phyloP scores from a whole-genome alignment of 495 filamentous ascomycete genomes.

The Neurospora sp. region DNA sequence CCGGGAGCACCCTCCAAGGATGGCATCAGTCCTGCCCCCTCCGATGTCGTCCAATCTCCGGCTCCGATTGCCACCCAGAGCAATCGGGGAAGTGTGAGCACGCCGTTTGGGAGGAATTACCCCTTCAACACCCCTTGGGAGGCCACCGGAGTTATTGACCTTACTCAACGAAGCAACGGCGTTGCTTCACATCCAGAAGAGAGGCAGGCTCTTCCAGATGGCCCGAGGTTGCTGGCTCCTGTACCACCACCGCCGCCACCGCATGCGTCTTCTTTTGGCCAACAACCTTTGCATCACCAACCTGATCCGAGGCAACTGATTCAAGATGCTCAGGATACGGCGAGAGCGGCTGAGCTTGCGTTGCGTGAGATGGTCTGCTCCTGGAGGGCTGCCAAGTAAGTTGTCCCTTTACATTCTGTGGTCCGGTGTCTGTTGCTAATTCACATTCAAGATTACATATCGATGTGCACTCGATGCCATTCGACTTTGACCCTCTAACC shows the following conservation, averaged over 20 bases:
- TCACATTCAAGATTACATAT: slow-evolving; percentile 18
- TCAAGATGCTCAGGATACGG: slow-evolving; percentile 57
- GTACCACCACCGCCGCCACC: background rate
- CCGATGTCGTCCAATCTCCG: slow-evolving; percentile 19
- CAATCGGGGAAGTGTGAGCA: slow-evolving; percentile 31
- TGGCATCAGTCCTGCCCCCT: slow-evolving; percentile 11
- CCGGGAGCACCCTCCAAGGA: slow-evolving; percentile 23
- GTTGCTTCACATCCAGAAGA: slow-evolving; percentile 18
- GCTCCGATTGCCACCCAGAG: slow-evolving; percentile 18
- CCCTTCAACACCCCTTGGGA: slow-evolving; percentile 55
- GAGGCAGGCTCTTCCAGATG: slow-evolving; percentile 11
- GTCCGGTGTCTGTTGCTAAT: slow-evolving; percentile 9
- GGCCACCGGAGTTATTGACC: slow-evolving; percentile 69
- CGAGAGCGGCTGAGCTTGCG: slow-evolving; percentile 72
- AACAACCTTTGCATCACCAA: slow-evolving; percentile 44
- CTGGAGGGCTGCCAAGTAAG: slow-evolving; percentile 71
- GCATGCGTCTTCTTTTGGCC: slow-evolving; percentile 20
- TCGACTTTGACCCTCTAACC: slow-evolving; percentile 72
- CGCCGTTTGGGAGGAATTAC: slow-evolving; percentile 44
- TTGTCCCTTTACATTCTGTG: background rate
- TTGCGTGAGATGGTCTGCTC: slow-evolving; percentile 69
- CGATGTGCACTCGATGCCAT: slow-evolving; percentile 43
- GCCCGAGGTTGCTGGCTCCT: slow-evolving; percentile 1
- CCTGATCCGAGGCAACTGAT: slow-evolving; percentile 46
- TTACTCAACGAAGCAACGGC: background rate